Percentiles rank a stretch among this genome's conserved stretches.
These are phyloP conservation scores for Alternaria sp. DNA, from an alignment of 2,329 filamentous ascomycete genomes.

Conservation along the genomic window DNA sequence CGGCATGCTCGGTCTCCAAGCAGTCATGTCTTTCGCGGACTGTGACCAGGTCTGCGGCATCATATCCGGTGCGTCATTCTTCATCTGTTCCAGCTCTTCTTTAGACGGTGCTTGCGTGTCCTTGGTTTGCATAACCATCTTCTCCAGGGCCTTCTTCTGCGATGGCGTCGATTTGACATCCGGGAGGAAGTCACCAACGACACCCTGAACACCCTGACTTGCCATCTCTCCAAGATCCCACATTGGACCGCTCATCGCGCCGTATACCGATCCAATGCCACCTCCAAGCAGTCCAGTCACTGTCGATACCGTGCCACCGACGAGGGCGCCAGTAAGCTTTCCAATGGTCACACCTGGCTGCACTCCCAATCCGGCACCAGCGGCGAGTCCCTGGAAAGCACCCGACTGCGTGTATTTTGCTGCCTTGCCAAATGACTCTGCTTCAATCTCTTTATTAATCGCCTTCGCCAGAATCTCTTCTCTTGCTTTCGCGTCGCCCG, in stretches of 20 bases:
- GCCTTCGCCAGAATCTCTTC: constrained; percentile 49
- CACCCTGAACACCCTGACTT: constrained; percentile 40
- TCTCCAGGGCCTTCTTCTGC: constrained; percentile 47
- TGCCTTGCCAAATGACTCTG: constrained; percentile 50
- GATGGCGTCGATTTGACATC: constrained; percentile 42
- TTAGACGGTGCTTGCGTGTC: constrained; percentile 41
- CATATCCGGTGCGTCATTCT: constrained; percentile 39
- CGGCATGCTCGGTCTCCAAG: constrained; percentile 37
- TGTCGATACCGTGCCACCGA: constrained; percentile 42
- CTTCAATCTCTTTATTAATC: constrained; percentile 51
- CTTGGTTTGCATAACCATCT: constrained; percentile 47
- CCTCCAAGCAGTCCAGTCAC: constrained; percentile 45
- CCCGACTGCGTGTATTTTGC: constrained; percentile 50
- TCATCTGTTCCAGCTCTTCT: constrained; percentile 46
- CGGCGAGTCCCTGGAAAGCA: constrained; percentile 49
- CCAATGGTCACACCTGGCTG: constrained; percentile 44
- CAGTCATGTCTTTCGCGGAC: constrained; percentile 41
- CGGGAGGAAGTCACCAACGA: constrained; percentile 43
- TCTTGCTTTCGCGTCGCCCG: constrained; percentile 47
- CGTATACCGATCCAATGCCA: constrained; percentile 46
- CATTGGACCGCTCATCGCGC: constrained; percentile 44
- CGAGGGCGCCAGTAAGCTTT: constrained; percentile 44
- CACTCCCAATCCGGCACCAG: constrained; percentile 48
- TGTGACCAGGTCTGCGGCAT: constrained; percentile 44
- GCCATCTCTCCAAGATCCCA: constrained; percentile 47